phyloP scores from a whole-genome alignment of 2,329 filamentous ascomycete genomes.

The Pseudogymnoascus sp. region DNA sequence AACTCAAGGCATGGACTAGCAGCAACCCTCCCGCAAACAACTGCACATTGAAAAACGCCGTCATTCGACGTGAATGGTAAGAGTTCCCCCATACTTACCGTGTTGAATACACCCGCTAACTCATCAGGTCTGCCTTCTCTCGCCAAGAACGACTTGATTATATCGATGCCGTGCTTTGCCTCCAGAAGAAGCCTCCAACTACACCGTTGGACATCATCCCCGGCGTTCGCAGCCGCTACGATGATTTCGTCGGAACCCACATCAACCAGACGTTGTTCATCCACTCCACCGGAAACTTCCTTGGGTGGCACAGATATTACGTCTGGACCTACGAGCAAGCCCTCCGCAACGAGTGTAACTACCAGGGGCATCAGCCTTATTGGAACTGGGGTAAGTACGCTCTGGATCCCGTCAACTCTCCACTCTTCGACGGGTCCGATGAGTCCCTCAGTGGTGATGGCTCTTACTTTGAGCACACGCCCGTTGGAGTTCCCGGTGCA shows the following conservation, averaged over 20 bases:
- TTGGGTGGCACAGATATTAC: conserved; percentile 39
- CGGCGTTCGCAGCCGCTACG: conserved; percentile 29
- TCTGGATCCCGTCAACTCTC: conserved; percentile 38
- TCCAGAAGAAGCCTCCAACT: conserved; percentile 27
- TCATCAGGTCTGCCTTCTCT: conserved; percentile 17
- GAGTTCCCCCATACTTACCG: not conserved
- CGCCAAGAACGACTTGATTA: conserved; percentile 23
- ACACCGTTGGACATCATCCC: conserved; percentile 26
- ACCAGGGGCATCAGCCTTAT: conserved; percentile 34
- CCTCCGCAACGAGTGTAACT: conserved; percentile 36
- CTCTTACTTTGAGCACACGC: conserved; percentile 25
- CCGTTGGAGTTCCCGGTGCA: conserved; percentile 19
- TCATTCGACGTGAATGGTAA: conserved; percentile 37
- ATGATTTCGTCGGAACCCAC: conserved; percentile 34
- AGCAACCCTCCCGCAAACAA: conserved; percentile 12
- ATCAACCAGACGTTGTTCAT: conserved; percentile 27
- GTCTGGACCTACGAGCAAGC: conserved; percentile 35
- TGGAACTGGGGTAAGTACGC: conserved; percentile 42
- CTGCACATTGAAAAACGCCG: conserved; percentile 32
- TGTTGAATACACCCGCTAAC: not conserved
- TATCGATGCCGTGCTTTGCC: conserved; percentile 33
- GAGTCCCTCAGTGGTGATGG: conserved; percentile 44
- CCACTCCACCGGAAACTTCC: conserved; percentile 29
- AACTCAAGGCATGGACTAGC: not conserved
- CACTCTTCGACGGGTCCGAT: conserved; percentile 47